phyloP scores from a whole-genome alignment of 2,329 filamentous ascomycete species.

The Tolypocladium inflatum region DNA sequence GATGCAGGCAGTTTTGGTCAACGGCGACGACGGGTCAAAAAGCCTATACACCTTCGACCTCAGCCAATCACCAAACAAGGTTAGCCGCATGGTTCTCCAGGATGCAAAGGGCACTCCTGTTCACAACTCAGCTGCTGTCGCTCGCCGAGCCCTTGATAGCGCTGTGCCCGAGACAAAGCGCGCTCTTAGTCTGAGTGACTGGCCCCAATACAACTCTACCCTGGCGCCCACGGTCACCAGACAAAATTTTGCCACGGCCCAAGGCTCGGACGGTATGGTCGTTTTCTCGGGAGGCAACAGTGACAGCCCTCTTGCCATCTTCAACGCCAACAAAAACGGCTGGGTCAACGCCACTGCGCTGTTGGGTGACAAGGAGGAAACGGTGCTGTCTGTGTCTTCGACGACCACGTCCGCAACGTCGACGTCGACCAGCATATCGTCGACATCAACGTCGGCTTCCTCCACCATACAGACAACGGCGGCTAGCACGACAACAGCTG shows the following conservation, averaged over 20 bases:
- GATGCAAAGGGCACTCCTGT: constrained; percentile 48
- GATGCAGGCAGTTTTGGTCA: constrained; percentile 55
- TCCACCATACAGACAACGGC: constrained; percentile 13
- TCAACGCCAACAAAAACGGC: constrained; percentile 62
- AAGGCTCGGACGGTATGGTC: constrained; percentile 54
- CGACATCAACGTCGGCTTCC: constrained; percentile 9
- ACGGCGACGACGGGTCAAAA: constrained; percentile 67
- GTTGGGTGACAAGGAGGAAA: constrained; percentile 41
- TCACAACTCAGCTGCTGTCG: constrained; percentile 34
- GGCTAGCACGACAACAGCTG: neutral
- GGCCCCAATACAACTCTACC: constrained; percentile 71
- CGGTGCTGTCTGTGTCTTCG: constrained; percentile 22
- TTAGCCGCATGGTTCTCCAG: constrained; percentile 60
- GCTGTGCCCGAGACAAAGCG: constrained; percentile 10
- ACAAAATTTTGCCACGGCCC: constrained; percentile 62
- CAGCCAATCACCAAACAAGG: constrained; percentile 61
- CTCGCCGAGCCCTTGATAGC: constrained; percentile 18
- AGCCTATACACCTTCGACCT: constrained; percentile 73
- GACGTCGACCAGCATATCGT: constrained; percentile 7
- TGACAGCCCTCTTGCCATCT: constrained; percentile 62
- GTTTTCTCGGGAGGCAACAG: constrained; percentile 70
- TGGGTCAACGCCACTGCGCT: constrained; percentile 67
- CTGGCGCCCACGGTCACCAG: constrained; percentile 55
- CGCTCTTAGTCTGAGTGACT: constrained; percentile 50
- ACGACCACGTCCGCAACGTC: constrained; percentile 16